Evolutionary conservation across 768 basidiomycete genomes (phyloP).

Genomic region (Rhizopogon roseolus): DNA sequence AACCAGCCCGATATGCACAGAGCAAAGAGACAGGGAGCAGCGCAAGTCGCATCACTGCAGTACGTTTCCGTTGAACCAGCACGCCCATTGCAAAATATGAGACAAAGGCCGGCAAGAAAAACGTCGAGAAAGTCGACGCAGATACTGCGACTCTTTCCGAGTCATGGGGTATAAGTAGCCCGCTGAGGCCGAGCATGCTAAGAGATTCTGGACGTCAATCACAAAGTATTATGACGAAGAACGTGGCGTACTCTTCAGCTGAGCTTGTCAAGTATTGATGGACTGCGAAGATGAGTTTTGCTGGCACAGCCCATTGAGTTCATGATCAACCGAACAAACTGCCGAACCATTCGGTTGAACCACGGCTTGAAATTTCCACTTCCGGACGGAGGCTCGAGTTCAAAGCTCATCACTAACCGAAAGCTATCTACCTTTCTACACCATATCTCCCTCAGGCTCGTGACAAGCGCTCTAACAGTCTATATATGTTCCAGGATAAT

Average conservation of each 20-base stretch:
- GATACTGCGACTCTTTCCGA: conserved; percentile 11
- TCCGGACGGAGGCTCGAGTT: too few species aligned
- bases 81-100: conserved; percentile 49
- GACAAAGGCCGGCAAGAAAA: conserved; percentile 37
- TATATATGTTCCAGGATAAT: conserved; percentile 24
- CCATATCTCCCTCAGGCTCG: conserved; percentile 12
- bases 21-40: conserved; percentile 47
- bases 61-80: conserved; percentile 45
- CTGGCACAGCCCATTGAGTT: conserved; percentile 2
- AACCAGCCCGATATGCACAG: conserved; percentile 34
- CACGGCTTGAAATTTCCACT: too few species aligned
- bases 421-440: conserved; percentile 24
- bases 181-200: neutral
- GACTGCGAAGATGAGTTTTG: too few species aligned
- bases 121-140: conserved; percentile 27
- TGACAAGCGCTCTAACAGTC: conserved; percentile 13
- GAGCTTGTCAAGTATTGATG: neutral
- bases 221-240: neutral
- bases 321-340: too few species aligned
- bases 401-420: too few species aligned
- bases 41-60: conserved; percentile 30
- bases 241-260: neutral
- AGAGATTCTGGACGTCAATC: neutral
- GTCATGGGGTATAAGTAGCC: neutral
- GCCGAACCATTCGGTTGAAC: too few species aligned